phyloP scores from a whole-genome alignment of 257 asterid genomes.

The Solanum microdontum region DNA sequence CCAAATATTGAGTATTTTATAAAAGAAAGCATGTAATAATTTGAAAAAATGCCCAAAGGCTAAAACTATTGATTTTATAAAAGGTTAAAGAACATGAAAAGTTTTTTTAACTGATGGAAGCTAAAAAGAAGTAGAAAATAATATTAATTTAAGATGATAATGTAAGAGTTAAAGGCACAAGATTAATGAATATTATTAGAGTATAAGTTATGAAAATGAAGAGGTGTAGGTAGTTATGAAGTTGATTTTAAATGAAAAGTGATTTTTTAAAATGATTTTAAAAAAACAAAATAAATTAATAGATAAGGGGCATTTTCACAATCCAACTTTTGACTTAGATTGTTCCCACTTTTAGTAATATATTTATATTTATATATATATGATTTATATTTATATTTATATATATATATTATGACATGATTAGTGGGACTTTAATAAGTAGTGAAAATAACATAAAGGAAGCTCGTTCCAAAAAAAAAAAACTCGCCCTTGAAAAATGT shows the following conservation, averaged over 20 bases:
- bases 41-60: not conserved
- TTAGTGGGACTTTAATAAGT: not conserved
- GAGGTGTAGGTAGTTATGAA: not conserved
- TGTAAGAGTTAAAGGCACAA: not conserved
- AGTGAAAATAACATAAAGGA: not conserved
- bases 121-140: not conserved
- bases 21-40: not conserved
- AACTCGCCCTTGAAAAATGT: not conserved
- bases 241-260: not conserved
- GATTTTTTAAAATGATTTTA: not conserved
- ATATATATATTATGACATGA: not conserved
- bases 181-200: not conserved
- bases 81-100: not conserved
- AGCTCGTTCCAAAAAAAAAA: not conserved
- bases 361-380: too few relatives aligned
- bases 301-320: not conserved
- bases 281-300: too few relatives aligned
- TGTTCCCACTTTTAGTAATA: not conserved
- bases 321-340: not conserved
- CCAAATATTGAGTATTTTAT: not conserved
- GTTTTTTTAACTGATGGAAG: not conserved
- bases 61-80: not conserved
- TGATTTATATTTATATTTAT: too few relatives aligned
- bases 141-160: not conserved
- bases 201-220: not conserved